phyloP scores from a whole-genome alignment of 2,329 filamentous ascomycete genomes.

The Claviceps sorghi region DNA sequence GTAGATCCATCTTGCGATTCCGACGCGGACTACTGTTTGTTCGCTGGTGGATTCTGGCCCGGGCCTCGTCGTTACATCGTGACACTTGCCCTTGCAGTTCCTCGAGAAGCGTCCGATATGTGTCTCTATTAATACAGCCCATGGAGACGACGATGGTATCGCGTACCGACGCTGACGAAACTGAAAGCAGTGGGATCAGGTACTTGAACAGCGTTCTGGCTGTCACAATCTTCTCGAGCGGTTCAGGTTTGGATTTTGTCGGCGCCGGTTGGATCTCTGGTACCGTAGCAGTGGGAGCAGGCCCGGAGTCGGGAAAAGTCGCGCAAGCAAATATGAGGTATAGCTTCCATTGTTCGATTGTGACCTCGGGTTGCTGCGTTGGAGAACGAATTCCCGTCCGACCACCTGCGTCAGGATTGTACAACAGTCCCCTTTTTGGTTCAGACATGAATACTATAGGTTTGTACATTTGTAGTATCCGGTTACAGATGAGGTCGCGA shows the following conservation, averaged over 20 bases:
- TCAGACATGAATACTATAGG: slow-evolving; percentile 69
- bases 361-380: slow-evolving; percentile 65
- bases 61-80: slow-evolving; percentile 77
- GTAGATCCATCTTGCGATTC: slow-evolving; percentile 68
- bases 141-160: slow-evolving; percentile 84
- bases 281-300: slow-evolving; percentile 22
- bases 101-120: slow-evolving; percentile 82
- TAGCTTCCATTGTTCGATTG: slow-evolving; percentile 95
- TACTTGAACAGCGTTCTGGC: slow-evolving; percentile 82
- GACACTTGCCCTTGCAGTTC: slow-evolving; percentile 77
- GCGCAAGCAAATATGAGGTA: slow-evolving; percentile 96
- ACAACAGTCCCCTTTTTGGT: slow-evolving; percentile 47
- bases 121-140: slow-evolving; percentile 86
- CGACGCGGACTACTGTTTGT: slow-evolving; percentile 69
- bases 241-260: slow-evolving; percentile 59
- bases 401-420: slow-evolving; percentile 44
- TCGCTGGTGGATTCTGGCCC: slow-evolving; percentile 72
- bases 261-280: slow-evolving; percentile 60
- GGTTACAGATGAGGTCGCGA: slow-evolving; percentile 81
- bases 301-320: slow-evolving; percentile 73
- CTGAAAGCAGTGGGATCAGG: slow-evolving; percentile 74
- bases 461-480: slow-evolving; percentile 85
- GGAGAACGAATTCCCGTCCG: slow-evolving; percentile 39
- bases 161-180: slow-evolving; percentile 64
- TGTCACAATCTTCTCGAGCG: slow-evolving; percentile 67